A percentile compares a stretch with the other conserved stretches of the same genome.
These are phyloP conservation scores for Verticillium klebahnii DNA, from an alignment of 2,329 filamentous ascomycete species.

Conservation along the genomic window DNA sequence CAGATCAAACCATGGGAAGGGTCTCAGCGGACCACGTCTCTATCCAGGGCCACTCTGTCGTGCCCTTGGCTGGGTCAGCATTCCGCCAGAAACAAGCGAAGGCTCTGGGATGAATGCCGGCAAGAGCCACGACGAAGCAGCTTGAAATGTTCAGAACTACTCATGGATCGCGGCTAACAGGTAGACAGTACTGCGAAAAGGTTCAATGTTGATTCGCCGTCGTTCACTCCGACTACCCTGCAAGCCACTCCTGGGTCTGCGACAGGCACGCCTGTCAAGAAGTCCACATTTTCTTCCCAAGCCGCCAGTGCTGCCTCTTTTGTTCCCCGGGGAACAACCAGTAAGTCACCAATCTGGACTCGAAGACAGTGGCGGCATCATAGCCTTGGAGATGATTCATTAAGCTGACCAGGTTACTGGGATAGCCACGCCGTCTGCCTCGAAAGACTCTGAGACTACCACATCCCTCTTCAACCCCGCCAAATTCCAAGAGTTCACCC, in stretches of 20 bases:
- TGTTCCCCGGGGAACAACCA: slow-evolving; percentile 60
- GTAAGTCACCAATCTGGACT: slow-evolving; percentile 19
- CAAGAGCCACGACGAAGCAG: too few relatives aligned
- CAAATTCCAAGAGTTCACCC: slow-evolving; percentile 55
- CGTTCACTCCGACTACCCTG: slow-evolving; percentile 71
- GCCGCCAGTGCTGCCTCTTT: slow-evolving; percentile 86
- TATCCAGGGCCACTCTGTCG: too few relatives aligned
- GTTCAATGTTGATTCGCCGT: slow-evolving; percentile 93
- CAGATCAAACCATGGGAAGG: too few relatives aligned
- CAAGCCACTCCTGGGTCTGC: slow-evolving; percentile 14
- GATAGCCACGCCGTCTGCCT: slow-evolving; percentile 12
- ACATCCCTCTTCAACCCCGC: slow-evolving; percentile 49
- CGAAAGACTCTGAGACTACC: slow-evolving; percentile 32
- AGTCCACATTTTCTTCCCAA: slow-evolving; percentile 79
- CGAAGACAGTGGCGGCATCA: neutral
- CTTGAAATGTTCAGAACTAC: neutral
- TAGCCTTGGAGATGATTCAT: neutral
- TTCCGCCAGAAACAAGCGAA: too few relatives aligned
- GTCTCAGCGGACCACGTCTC: too few relatives aligned
- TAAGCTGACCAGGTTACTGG: neutral
- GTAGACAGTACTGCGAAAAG: slow-evolving; percentile 53
- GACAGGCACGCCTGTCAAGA: slow-evolving; percentile 48
- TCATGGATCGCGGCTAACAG: neutral
- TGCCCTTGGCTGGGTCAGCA: too few relatives aligned
- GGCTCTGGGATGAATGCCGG: too few relatives aligned